phyloP scores from a whole-genome alignment of 805 yeast genomes.

The Pichia manshurica region DNA sequence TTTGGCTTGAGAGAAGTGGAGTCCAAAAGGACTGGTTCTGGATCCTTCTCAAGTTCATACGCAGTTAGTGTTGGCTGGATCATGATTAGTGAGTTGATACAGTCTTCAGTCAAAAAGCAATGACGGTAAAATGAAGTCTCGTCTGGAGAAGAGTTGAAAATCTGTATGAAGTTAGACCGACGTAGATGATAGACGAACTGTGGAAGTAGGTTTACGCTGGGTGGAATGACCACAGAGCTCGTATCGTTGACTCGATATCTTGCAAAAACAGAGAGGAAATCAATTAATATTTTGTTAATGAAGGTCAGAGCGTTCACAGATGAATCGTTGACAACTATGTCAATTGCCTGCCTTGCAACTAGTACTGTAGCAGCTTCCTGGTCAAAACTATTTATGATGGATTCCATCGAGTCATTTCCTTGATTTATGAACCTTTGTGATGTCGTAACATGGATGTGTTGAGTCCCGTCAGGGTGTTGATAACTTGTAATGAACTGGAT shows the following conservation, averaged over 20 bases:
- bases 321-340: conserved; percentile 35
- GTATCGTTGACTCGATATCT: conserved; percentile 43
- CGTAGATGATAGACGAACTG: conserved; percentile 64
- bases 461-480: conserved; percentile 55
- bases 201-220: conserved; percentile 50
- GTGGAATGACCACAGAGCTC: conserved; percentile 44
- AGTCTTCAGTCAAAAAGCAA: conserved; percentile 55
- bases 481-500: conserved; percentile 54
- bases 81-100: conserved; percentile 55
- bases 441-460: conserved; percentile 58
- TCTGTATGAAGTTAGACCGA: conserved; percentile 59
- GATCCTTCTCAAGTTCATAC: conserved; percentile 52
- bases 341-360: conserved; percentile 49
- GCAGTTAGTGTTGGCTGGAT: conserved; percentile 64
- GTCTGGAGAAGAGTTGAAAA: conserved; percentile 67
- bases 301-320: conserved; percentile 38
- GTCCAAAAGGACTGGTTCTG: conserved; percentile 59
- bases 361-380: conserved; percentile 66
- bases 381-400: conserved; percentile 47
- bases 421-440: conserved; percentile 40
- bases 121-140: conserved; percentile 64
- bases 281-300: conserved; percentile 43
- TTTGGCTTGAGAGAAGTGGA: conserved; percentile 55
- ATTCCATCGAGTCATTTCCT: conserved; percentile 26
- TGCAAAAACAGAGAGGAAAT: conserved; percentile 42